Percentiles rank a stretch among this genome's conserved stretches.
Conservation (phyloP, 805 yeast genomes). For the Metschnikowia similis region DNA sequence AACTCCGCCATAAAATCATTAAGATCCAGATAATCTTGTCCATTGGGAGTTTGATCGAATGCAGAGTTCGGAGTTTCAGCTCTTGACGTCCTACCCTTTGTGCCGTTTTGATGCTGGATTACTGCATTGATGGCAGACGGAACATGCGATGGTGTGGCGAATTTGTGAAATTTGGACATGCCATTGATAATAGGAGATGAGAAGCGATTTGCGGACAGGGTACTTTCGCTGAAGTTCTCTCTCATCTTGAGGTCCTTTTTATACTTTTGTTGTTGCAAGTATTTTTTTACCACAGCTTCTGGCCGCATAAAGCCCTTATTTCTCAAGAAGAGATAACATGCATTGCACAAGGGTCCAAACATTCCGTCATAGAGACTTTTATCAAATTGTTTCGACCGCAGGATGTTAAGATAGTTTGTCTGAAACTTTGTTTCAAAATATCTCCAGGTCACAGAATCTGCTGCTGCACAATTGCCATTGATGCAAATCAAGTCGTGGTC, state of each 20-base stretch:
- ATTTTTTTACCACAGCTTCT: slow-evolving; percentile 42
- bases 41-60: slow-evolving; percentile 10
- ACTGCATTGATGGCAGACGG: slow-evolving; percentile 36
- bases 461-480: slow-evolving; percentile 38
- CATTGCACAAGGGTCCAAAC: slow-evolving; percentile 46
- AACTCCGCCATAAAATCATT: slow-evolving; percentile 40
- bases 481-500: slow-evolving; percentile 39
- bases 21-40: slow-evolving; percentile 28
- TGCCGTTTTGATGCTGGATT: slow-evolving; percentile 20
- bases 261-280: slow-evolving; percentile 41
- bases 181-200: slow-evolving; percentile 10
- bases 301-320: slow-evolving; percentile 45
- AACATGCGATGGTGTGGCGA: slow-evolving; percentile 39
- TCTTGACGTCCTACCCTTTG: slow-evolving; percentile 1
- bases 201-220: slow-evolving; percentile 3
- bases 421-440: slow-evolving; percentile 38
- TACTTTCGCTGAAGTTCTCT: slow-evolving; percentile 18
- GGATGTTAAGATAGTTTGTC: slow-evolving; percentile 34
- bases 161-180: slow-evolving; percentile 22
- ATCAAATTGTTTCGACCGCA: slow-evolving; percentile 35
- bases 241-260: slow-evolving; percentile 32
- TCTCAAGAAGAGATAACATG: slow-evolving; percentile 41
- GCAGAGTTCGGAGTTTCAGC: slow-evolving; percentile 8
- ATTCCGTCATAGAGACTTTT: slow-evolving; percentile 41
- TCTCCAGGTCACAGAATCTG: slow-evolving; percentile 39